These are phyloP conservation scores for Immersiella caudata DNA, from an alignment of 495 filamentous ascomycete species.

Conservation along the genomic window DNA sequence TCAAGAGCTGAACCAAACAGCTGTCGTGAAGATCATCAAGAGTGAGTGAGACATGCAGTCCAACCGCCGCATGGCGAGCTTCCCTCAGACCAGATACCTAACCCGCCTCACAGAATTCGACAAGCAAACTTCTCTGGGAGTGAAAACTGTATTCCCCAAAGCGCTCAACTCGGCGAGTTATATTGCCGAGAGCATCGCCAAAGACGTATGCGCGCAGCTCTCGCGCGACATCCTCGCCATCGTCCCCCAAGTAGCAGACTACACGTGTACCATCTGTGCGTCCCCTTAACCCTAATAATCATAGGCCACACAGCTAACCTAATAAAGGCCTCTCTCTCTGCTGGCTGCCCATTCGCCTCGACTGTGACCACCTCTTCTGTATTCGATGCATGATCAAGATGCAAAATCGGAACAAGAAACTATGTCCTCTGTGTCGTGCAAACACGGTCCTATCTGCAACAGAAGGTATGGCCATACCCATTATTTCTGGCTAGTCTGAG, in stretches of 20 bases:
- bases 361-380: conserved; percentile 70
- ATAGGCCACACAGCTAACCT: not conserved
- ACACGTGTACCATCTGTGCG: conserved; percentile 71
- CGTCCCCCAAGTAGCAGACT: conserved; percentile 73
- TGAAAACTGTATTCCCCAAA: conserved; percentile 54
- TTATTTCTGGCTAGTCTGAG: not conserved
- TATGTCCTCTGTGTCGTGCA: conserved; percentile 70
- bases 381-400: conserved; percentile 72
- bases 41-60: conserved; percentile 56
- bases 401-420: conserved; percentile 59
- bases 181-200: conserved; percentile 61
- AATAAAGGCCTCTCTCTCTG: conserved; percentile 53
- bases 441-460: conserved; percentile 63
- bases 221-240: conserved; percentile 63
- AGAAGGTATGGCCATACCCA: conserved; percentile 43
- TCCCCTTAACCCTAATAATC: not conserved
- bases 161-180: conserved; percentile 52
- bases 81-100: not conserved
- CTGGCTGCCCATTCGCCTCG: conserved; percentile 67
- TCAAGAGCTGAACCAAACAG: conserved; percentile 70
- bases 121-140: conserved; percentile 72
- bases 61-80: not conserved
- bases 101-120: conserved; percentile 64
- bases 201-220: conserved; percentile 66
- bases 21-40: conserved; percentile 76